phyloP scores from a whole-genome alignment of 148 eudicot genomes.

The Selenicereus undatus region DNA sequence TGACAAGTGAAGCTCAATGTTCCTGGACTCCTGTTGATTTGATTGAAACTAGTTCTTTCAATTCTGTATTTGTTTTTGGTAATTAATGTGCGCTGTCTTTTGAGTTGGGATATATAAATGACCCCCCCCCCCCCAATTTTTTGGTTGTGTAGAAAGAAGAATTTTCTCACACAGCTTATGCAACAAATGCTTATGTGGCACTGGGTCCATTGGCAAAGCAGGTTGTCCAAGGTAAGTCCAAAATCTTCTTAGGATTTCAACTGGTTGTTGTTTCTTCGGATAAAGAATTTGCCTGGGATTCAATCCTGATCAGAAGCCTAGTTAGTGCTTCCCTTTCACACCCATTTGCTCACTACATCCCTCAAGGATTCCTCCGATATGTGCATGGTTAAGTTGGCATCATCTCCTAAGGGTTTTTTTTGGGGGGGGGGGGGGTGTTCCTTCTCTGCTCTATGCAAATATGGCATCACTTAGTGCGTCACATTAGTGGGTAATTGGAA shows the following conservation, averaged over 20 bases:
- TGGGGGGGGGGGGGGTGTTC: too few relatives aligned
- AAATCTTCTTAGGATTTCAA: background rate
- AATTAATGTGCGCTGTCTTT: background rate
- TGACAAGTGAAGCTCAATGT: background rate
- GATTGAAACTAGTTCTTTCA: background rate
- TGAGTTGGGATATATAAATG: background rate
- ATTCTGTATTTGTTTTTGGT: background rate
- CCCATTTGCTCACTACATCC: too few relatives aligned
- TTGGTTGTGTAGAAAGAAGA: conserved; percentile 76
- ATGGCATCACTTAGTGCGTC: background rate
- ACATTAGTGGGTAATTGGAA: background rate
- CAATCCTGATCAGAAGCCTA: too few relatives aligned
- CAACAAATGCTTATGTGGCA: conserved; percentile 89
- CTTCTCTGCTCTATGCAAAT: background rate
- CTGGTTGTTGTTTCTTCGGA: background rate
- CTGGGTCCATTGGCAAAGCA: conserved; percentile 66
- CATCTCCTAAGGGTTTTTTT: too few relatives aligned
- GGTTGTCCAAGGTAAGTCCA: conserved; percentile 59
- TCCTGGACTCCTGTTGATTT: background rate
- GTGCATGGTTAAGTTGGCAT: too few relatives aligned
- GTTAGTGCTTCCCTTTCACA: too few relatives aligned
- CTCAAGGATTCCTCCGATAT: background rate
- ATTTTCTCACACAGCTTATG: conserved; percentile 88
- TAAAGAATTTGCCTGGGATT: too few relatives aligned
- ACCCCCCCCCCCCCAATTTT: background rate